Evolutionary conservation across 495 filamentous ascomycete species (phyloP), one percentile per base, ranked within the genome.

Genomic region (Lentithecium fluviatile): DNA sequence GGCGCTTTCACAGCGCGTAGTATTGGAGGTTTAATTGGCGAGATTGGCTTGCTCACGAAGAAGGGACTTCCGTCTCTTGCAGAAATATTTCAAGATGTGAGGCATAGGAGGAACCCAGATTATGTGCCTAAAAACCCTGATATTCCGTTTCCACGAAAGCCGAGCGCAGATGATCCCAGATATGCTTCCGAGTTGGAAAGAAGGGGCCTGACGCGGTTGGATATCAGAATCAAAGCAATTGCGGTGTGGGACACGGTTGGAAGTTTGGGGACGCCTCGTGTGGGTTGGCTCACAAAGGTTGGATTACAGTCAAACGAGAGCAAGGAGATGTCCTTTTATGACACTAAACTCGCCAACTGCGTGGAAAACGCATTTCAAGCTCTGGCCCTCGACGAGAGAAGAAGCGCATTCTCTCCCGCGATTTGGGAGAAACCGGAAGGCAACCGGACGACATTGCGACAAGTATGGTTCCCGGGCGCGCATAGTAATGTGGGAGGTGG

Each of bases 341-440:
- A 88, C 67, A 86, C 83, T 13, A 74, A 73, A 19, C 70, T 88
- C 0, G 78, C 78, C 4, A 75, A 80, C 56, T 73, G 74, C 50
- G 80, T 89, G 12, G 81, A 87, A 56, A 79, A 88, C 65, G 87
- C 83, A 8, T 89, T 89, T 62, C 87, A 90, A 61, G 87, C 87
- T 2, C 76, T 90, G n/a, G 86, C 86, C 0, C 74, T 90, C 1
- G 86, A 90, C 60, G 87, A 90, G 70, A 75, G 79, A 38, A 82
- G 87, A 11, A 71, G 74, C 6, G 78, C 83, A 1, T 90, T 88
- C 58, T 76, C 80, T 5, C 87, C 87, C 11, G 80, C 85, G 4
- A 64, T 90, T 0, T 89, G 84, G 87, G 76, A 81, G 68, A 75
- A 78, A 50, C 71, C 76, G 6, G 58, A 65, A 17, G 73, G 68